Percentiles rank a stretch among this genome's conserved stretches.
phyloP scores from a whole-genome alignment of 2,329 filamentous ascomycete species.

The Lasiodiplodia sp. region DNA sequence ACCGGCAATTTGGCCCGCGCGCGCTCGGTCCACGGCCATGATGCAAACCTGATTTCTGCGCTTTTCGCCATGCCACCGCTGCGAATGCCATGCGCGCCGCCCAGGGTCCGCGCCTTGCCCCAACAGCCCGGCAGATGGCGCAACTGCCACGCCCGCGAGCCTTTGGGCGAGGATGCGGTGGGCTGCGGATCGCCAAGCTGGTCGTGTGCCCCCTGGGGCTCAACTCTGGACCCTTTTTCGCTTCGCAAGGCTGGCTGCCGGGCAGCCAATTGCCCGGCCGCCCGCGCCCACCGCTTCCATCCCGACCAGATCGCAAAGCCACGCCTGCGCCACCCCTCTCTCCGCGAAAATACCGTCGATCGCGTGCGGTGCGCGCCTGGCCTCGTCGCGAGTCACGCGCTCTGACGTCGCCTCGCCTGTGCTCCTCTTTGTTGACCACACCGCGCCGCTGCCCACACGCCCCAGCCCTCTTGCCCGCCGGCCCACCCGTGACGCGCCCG shows the following conservation, averaged over 20 bases:
- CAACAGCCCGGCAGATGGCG: constrained; percentile 5
- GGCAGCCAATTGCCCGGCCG: not conserved
- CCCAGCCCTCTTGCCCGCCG: not conserved
- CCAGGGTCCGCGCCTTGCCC: not conserved
- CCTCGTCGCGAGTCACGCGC: constrained; percentile 12
- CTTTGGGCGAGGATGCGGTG: constrained; percentile 5
- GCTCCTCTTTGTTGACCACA: constrained; percentile 5
- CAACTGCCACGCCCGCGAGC: not conserved
- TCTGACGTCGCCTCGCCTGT: constrained; percentile 16
- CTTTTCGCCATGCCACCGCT: constrained; percentile 19
- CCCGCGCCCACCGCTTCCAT: not conserved
- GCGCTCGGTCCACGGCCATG: constrained; percentile 12
- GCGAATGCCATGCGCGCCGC: constrained; percentile 17
- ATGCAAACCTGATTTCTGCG: constrained; percentile 21
- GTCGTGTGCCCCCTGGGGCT: constrained; percentile 17
- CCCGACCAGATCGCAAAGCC: not conserved
- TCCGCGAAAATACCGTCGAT: constrained; percentile 21
- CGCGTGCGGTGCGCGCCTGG: not conserved
- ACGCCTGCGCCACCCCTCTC: not conserved
- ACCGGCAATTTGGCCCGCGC: constrained; percentile 21
- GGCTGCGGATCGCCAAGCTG: constrained; percentile 9
- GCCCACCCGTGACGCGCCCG: constrained; percentile 18
- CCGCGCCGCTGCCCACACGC: constrained; percentile 4
- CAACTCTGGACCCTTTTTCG: constrained; percentile 11
- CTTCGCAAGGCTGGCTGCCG: constrained; percentile 4